Conservation (phyloP, 768 basidiomycete genomes). For the Mycena floridula region DNA sequence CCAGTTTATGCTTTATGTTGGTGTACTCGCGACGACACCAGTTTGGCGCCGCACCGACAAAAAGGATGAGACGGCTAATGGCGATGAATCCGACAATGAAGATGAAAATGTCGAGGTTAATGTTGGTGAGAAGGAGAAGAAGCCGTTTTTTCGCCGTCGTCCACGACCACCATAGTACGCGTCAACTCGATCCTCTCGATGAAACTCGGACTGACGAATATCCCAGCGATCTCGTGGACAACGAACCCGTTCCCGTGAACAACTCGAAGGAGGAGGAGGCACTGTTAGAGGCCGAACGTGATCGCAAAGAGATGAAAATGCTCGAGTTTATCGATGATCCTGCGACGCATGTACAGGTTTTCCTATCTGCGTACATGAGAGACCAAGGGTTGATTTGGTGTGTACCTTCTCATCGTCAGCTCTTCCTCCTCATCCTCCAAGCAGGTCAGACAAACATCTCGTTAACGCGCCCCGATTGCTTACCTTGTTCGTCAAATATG, state of each 20-base stretch:
- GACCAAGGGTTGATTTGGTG: slow-evolving; percentile 69
- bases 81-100: neutral
- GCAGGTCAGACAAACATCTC: no score
- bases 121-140: neutral
- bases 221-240: neutral
- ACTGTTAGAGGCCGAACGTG: neutral
- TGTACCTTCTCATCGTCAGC: slow-evolving; percentile 10
- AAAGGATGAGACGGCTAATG: no score
- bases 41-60: neutral
- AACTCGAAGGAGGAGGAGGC: neutral
- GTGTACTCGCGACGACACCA: neutral
- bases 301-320: neutral
- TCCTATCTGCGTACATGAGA: slow-evolving; percentile 65
- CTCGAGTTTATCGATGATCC: neutral
- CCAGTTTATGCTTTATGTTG: neutral
- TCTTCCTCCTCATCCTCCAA: no score
- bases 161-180: neutral
- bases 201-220: no score
- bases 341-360: slow-evolving; percentile 26
- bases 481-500: slow-evolving; percentile 53
- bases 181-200: no score
- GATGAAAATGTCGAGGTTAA: neutral
- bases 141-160: neutral
- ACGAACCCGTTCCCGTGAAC: neutral
- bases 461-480: slow-evolving; percentile 58